Evolutionary conservation across 345 rosid species (phyloP).

Genomic region (Citrus medica): DNA sequence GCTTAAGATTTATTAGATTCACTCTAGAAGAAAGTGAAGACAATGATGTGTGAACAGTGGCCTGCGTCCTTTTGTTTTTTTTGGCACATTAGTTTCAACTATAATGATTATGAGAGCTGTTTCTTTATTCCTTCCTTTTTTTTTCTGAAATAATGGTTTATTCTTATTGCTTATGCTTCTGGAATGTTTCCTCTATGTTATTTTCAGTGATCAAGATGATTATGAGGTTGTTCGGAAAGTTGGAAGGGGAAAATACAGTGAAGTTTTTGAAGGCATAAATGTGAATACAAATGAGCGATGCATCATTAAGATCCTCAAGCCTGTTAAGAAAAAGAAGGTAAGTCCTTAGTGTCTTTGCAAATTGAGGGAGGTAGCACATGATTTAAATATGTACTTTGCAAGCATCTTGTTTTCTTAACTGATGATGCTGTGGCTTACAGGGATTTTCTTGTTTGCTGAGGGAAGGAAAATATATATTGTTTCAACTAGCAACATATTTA

Average conservation of each 20-base stretch:
- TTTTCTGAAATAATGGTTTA: neutral
- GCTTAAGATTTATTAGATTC: neutral
- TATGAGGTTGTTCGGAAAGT: conserved; percentile 87
- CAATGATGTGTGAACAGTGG: neutral
- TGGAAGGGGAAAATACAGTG: conserved; percentile 84
- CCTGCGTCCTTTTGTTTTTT: neutral
- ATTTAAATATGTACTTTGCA: neutral
- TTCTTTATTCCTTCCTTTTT: neutral
- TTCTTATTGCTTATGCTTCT: neutral
- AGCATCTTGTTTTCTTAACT: neutral
- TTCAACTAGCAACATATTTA: neutral
- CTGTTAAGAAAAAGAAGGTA: conserved; percentile 90
- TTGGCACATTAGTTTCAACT: neutral
- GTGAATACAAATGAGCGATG: conserved; percentile 66
- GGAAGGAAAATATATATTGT: neutral
- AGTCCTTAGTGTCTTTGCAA: conserved; percentile 6
- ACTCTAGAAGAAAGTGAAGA: neutral
- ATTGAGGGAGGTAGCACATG: neutral
- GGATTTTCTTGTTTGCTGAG: neutral
- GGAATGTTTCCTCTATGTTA: conserved; percentile 3
- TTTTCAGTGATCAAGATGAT: conserved; percentile 75
- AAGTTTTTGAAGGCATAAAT: conserved; percentile 79
- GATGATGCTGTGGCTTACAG: neutral
- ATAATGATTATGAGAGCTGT: neutral
- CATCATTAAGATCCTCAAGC: conserved; percentile 80